Base-by-base conservation (phyloP, 495 filamentous ascomycete species). In the Zalerion maritima region DNA sequence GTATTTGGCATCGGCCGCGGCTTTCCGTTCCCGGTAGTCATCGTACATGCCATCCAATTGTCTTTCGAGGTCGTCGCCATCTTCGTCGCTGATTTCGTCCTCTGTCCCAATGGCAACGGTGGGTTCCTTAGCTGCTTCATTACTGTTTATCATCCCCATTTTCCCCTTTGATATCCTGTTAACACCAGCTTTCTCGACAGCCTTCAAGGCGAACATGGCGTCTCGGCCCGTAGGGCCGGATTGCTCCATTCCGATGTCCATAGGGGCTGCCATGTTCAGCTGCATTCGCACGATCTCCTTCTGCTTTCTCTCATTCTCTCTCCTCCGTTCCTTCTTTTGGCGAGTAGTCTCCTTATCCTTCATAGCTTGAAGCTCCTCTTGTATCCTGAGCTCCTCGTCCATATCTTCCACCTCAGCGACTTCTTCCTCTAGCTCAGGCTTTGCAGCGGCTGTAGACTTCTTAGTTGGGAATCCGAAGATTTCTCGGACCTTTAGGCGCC, bases 221-320 rank as follows among this genome's bases (percentile, higher is more conserved):
- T 81, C 80, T 11, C 76, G 71, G 5, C 82, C 85, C 19, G 62
- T 54, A 1, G 78, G 75, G 8, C 81, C 81, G n/a, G 65, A 57
- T 48, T 93, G 83, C 47, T 94, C 87, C 60, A 89, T 75, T 38
- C 89, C 89, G 40, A 97, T 91, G 36, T 97, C 91, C 62, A 81
- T 86, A 10, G 89, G 87, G 1, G 83, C 78, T 10, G 75, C 82
- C 91, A 97, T 96, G 52, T 94, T 72, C 62, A 97, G 71, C 54
- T 97, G 91, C 77, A 96, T 73, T 26, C 89, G 78, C 17, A 86
- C 62, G 31, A 93, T 86, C 33, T 93, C 86, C 50, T 78, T 84
- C 38, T 78, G 74, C 55, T 85, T 94, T 45, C 73, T 73, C 50
- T 93, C 86, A 37, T 94, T 94, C 21, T 86, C 81, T 41, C 68